phyloP scores from a whole-genome alignment of 208 protist genomes.

The Leishmania gerbilli region DNA sequence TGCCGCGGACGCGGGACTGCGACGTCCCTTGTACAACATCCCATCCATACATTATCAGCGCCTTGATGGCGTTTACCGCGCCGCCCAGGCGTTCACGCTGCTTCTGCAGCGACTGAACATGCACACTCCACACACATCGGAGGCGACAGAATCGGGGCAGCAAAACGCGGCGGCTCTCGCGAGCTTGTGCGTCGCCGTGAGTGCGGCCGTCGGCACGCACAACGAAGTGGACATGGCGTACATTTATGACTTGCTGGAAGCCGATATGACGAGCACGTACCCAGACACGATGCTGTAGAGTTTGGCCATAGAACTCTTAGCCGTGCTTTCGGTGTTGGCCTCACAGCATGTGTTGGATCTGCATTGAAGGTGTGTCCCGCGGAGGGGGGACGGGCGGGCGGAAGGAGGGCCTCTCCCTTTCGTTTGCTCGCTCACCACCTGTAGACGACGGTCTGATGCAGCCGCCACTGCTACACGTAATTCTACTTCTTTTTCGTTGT shows the following conservation, averaged over 20 bases:
- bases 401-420: background rate
- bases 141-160: background rate
- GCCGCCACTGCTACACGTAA: background rate
- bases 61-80: conserved; percentile 23
- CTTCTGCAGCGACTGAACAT: conserved; percentile 21
- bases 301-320: background rate
- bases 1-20: conserved; percentile 17
- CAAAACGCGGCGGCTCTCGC: background rate
- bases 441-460: background rate
- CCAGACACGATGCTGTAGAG: conserved; percentile 33
- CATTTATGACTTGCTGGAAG: conserved; percentile 34
- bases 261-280: conserved; percentile 39
- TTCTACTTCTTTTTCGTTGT: background rate
- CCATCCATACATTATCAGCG: conserved; percentile 27
- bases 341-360: background rate
- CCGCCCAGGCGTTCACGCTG: conserved; percentile 31
- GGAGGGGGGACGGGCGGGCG: background rate
- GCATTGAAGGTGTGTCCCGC: background rate
- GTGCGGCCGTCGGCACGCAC: conserved; percentile 24
- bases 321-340: background rate
- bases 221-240: conserved; percentile 41
- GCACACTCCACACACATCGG: background rate
- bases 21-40: conserved; percentile 37
- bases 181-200: conserved; percentile 2
- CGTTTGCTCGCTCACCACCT: background rate